Percentiles rank a stretch among this genome's conserved stretches.
These are phyloP conservation scores for Gorgonomyces haynaldii DNA, from an alignment of 192 early-diverging fungal genomes.

Conservation along the genomic window DNA sequence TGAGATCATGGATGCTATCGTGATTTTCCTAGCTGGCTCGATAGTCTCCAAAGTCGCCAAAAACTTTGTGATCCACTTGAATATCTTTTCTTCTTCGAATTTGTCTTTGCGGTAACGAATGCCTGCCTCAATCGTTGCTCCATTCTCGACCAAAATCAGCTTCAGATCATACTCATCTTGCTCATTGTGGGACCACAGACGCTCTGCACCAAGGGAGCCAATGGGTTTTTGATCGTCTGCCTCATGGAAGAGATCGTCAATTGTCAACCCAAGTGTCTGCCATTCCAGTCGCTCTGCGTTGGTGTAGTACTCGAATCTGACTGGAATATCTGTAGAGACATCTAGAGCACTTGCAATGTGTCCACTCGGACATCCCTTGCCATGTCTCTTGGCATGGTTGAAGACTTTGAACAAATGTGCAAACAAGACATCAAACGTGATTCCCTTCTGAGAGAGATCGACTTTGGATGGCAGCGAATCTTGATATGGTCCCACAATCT, in stretches of 20 bases:
- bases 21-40: conserved; percentile 27
- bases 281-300: conserved; percentile 20
- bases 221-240: not conserved
- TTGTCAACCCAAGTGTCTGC: conserved; percentile 13
- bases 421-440: conserved; percentile 30
- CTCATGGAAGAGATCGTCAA: conserved; percentile 15
- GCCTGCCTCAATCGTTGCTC: conserved; percentile 18
- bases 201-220: conserved; percentile 10
- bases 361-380: conserved; percentile 15
- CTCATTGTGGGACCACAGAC: conserved; percentile 24
- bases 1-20: conserved; percentile 34
- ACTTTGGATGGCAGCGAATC: conserved; percentile 36
- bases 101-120: conserved; percentile 20
- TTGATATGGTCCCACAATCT: conserved; percentile 31
- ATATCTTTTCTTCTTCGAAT: conserved; percentile 32
- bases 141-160: conserved; percentile 32
- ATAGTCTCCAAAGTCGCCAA: conserved; percentile 32
- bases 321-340: conserved; percentile 13
- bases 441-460: conserved; percentile 33
- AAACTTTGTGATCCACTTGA: conserved; percentile 36
- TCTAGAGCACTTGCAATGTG: conserved; percentile 3
- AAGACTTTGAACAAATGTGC: conserved; percentile 12
- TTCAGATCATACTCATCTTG: conserved; percentile 22
- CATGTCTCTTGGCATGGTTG: conserved; percentile 13
- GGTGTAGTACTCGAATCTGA: conserved; percentile 35